phyloP scores from a whole-genome alignment of 495 filamentous ascomycete species.

The Penicillium malachiteum region DNA sequence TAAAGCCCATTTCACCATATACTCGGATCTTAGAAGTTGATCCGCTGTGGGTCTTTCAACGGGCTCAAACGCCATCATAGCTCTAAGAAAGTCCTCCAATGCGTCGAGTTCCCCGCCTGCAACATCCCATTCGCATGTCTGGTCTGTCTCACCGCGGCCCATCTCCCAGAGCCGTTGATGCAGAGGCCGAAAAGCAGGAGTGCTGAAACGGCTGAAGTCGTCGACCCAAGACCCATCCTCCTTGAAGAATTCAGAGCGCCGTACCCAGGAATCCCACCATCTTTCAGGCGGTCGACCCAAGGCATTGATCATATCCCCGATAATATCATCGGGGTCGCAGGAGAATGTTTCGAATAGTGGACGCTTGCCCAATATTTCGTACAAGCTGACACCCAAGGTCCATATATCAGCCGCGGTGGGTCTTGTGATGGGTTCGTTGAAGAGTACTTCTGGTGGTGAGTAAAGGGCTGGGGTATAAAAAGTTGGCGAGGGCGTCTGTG shows the following conservation, averaged over 20 bases:
- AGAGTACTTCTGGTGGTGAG: slow-evolving; percentile 27
- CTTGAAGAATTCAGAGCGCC: slow-evolving; percentile 22
- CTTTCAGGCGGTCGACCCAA: slow-evolving; percentile 24
- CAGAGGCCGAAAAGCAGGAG: slow-evolving; percentile 24
- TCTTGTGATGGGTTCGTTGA: slow-evolving; percentile 21
- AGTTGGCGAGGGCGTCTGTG: slow-evolving; percentile 18
- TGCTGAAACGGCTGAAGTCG: slow-evolving; percentile 23
- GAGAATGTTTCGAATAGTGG: slow-evolving; percentile 31
- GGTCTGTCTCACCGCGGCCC: slow-evolving; percentile 28
- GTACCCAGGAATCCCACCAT: slow-evolving; percentile 29
- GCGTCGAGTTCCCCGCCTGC: slow-evolving; percentile 25
- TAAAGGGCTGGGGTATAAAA: slow-evolving; percentile 25
- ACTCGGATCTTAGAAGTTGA: slow-evolving; percentile 23
- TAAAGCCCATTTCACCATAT: slow-evolving; percentile 25
- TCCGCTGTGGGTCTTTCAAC: slow-evolving; percentile 31
- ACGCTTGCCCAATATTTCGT: slow-evolving; percentile 28
- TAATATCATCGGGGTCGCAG: slow-evolving; percentile 26
- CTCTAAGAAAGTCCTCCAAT: slow-evolving; percentile 34
- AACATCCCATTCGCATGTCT: slow-evolving; percentile 32
- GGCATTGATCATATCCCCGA: slow-evolving; percentile 28
- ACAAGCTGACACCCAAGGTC: slow-evolving; percentile 30
- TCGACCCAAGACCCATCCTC: slow-evolving; percentile 24
- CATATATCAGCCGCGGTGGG: slow-evolving; percentile 31
- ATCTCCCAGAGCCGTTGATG: slow-evolving; percentile 28
- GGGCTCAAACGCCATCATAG: slow-evolving; percentile 37